phyloP scores from a whole-genome alignment of 2,329 filamentous ascomycete genomes.

The Aspergillus melleus region DNA sequence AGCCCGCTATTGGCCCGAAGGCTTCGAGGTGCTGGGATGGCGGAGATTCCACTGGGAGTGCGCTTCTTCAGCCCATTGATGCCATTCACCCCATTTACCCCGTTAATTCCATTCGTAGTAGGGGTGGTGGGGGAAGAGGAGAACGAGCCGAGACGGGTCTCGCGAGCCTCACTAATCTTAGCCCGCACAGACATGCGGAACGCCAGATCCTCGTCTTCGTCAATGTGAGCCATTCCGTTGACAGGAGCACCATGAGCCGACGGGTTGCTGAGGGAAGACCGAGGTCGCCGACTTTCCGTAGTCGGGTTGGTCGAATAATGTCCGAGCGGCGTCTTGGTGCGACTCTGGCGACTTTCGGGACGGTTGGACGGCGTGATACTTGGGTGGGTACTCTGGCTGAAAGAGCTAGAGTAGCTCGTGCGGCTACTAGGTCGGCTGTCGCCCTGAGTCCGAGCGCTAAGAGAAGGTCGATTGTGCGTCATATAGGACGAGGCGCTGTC shows the following conservation, averaged over 20 bases:
- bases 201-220: constrained; percentile 50
- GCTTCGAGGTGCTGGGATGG: constrained; percentile 40
- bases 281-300: constrained; percentile 58
- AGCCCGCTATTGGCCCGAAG: constrained; percentile 41
- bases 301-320: constrained; percentile 52
- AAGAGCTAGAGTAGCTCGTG: constrained; percentile 57
- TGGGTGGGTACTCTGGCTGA: constrained; percentile 41
- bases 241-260: constrained; percentile 58
- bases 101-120: constrained; percentile 47
- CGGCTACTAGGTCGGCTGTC: constrained; percentile 72
- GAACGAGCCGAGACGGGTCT: constrained; percentile 46
- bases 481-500: constrained; percentile 38
- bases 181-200: constrained; percentile 43
- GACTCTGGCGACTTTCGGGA: constrained; percentile 65
- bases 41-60: constrained; percentile 49
- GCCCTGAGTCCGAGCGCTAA: constrained; percentile 43
- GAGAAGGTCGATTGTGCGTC: constrained; percentile 47
- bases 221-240: constrained; percentile 56
- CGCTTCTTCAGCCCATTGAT: constrained; percentile 5
- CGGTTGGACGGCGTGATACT: constrained; percentile 49
- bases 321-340: constrained; percentile 64
- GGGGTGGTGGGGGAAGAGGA: constrained; percentile 48
- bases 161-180: constrained; percentile 29
- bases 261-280: constrained; percentile 67
- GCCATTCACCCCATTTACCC: background rate